Conservation (phyloP, 2,329 filamentous ascomycete species). For the Proliferodiscus dingleyae region DNA sequence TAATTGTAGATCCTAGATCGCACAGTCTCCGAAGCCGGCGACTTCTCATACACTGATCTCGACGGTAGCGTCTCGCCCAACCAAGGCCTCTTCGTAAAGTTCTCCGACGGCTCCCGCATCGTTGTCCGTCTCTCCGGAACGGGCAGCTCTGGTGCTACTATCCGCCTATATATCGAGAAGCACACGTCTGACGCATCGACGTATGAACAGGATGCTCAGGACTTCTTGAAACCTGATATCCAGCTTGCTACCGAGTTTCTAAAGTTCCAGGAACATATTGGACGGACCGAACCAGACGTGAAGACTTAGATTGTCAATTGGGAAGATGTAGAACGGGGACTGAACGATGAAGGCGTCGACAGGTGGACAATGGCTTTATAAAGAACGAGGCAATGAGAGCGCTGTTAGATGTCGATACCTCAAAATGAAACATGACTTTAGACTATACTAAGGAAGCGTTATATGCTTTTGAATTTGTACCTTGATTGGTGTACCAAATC, state of each 20-base stretch:
- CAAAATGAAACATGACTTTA: no score
- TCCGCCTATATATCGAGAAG: conserved; percentile 95
- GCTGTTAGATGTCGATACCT: no score
- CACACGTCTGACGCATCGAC: conserved; percentile 77
- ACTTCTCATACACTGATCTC: conserved; percentile 98
- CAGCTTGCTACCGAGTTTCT: conserved; percentile 77
- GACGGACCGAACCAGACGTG: conserved; percentile 89
- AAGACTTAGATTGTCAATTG: conserved; percentile 63
- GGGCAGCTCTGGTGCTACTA: conserved; percentile 90
- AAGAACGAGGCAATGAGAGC: no score
- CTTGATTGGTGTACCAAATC: no score
- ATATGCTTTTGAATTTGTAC: no score
- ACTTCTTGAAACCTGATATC: conserved; percentile 88
- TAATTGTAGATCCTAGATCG: conserved; percentile 44
- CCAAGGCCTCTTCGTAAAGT: conserved; percentile 92
- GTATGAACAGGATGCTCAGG: conserved; percentile 80
- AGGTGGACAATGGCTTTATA: no score
- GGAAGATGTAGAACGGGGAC: no score
- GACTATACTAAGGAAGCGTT: no score
- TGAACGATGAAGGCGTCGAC: no score
- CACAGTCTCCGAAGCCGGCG: conserved; percentile 83
- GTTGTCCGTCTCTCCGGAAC: conserved; percentile 94
- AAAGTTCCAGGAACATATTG: conserved; percentile 90
- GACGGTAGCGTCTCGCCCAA: conserved; percentile 93
- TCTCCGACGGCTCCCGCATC: conserved; percentile 90